Conservation (phyloP, 805 yeast species). For the Lipomyces orientalis region DNA sequence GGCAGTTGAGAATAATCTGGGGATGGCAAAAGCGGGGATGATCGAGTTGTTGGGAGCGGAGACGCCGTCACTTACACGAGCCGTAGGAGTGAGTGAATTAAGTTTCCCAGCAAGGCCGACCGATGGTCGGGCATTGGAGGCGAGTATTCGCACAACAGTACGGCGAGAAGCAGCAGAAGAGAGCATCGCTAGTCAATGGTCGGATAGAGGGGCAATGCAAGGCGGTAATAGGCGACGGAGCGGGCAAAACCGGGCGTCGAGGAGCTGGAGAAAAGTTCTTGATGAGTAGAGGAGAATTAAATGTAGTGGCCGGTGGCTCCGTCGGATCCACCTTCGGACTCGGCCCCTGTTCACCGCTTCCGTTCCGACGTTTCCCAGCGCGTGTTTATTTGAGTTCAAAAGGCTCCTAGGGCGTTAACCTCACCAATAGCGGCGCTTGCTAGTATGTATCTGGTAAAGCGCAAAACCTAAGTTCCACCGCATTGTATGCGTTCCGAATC, state of each 20-base stretch:
- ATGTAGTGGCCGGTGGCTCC: not conserved
- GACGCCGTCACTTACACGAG: not conserved
- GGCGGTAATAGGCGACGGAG: not conserved
- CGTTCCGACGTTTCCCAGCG: not conserved
- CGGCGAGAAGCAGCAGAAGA: conserved; percentile 2
- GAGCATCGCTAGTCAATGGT: not conserved
- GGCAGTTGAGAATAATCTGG: conserved; percentile 2
- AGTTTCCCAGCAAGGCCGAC: not conserved
- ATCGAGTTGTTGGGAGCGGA: not conserved
- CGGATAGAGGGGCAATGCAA: not conserved
- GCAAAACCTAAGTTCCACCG: not conserved
- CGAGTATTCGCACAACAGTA: not conserved
- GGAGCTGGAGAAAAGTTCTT: not conserved
- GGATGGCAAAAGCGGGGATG: not conserved
- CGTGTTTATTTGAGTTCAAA: not conserved
- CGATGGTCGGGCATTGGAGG: not conserved
- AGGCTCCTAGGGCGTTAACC: not conserved
- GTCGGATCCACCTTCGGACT: not conserved
- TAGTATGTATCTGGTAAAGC: not conserved
- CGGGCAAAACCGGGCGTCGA: not conserved
- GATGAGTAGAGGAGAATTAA: not conserved
- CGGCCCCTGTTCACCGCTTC: not conserved
- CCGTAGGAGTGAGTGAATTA: not conserved
- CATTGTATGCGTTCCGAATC: not conserved
- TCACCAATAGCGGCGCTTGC: not conserved